A percentile compares a stretch with the other conserved stretches of the same genome.
Conservation (phyloP, 2,329 filamentous ascomycete genomes). For the Colletotrichum sp. region DNA sequence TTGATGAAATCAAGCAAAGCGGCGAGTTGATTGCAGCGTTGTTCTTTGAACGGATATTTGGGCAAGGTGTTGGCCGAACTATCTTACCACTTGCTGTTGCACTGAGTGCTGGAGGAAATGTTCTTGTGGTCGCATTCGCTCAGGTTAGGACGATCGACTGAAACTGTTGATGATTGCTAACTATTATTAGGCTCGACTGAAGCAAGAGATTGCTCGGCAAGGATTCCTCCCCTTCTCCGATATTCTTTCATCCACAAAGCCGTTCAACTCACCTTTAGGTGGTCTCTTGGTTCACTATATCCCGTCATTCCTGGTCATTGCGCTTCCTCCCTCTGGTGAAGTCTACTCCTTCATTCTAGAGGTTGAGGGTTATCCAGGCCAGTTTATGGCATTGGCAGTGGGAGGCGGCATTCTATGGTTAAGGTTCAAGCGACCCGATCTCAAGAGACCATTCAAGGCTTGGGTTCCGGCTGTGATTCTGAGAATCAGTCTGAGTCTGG, state of each 20-base stretch:
- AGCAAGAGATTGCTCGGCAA: conserved; percentile 75
- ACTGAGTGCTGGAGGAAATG: conserved; percentile 71
- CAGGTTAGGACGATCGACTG: conserved; percentile 45
- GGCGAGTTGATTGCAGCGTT: conserved; percentile 72
- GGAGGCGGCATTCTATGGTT: conserved; percentile 65
- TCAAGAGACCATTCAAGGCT: conserved; percentile 68
- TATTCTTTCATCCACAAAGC: conserved; percentile 66
- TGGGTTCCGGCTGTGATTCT: conserved; percentile 66
- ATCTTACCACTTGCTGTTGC: conserved; percentile 70
- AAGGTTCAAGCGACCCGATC: conserved; percentile 61
- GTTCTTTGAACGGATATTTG: conserved; percentile 71
- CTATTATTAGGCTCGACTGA: conserved; percentile 63
- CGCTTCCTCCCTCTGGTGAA: conserved; percentile 66
- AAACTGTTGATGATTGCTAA: conserved; percentile 3
- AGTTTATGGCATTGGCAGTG: conserved; percentile 64
- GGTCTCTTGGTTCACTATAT: conserved; percentile 73
- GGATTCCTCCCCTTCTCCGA: conserved; percentile 71
- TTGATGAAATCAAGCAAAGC: conserved; percentile 70
- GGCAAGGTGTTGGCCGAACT: conserved; percentile 58
- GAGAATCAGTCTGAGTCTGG: conserved; percentile 56
- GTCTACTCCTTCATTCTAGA: conserved; percentile 78
- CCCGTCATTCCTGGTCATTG: conserved; percentile 70
- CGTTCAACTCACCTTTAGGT: conserved; percentile 71
- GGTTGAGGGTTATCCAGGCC: conserved; percentile 71
- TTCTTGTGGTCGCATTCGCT: conserved; percentile 75